Percentiles rank a stretch among this genome's conserved stretches.
Evolutionary conservation across 495 filamentous ascomycete species (phyloP).

Genomic region (Diplogelasinospora grovesii): DNA sequence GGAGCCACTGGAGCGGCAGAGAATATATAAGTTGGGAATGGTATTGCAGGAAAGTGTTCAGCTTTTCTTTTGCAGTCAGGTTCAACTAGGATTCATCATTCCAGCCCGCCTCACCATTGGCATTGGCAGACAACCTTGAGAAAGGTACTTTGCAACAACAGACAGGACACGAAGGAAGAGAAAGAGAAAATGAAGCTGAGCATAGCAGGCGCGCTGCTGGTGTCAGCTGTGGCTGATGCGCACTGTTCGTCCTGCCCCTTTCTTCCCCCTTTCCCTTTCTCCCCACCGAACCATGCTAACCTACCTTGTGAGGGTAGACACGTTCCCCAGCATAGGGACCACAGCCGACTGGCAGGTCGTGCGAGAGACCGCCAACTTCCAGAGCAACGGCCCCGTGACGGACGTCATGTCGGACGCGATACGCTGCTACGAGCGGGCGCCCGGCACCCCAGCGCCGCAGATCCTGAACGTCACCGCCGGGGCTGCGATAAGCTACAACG

Average conservation of each 20-base stretch:
- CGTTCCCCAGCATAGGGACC: slow-evolving; percentile 25
- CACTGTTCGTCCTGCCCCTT: slow-evolving; percentile 29
- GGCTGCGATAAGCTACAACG: slow-evolving; percentile 36
- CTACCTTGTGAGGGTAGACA: slow-evolving; percentile 20
- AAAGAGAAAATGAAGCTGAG: slow-evolving; percentile 37
- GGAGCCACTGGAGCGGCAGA: no score
- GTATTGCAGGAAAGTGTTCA: no score
- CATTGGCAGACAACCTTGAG: background rate
- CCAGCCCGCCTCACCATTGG: no score
- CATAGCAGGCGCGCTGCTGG: slow-evolving; percentile 26
- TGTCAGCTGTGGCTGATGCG: slow-evolving; percentile 29
- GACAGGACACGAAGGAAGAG: no score
- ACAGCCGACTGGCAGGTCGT: slow-evolving; percentile 43
- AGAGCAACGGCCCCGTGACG: slow-evolving; percentile 46
- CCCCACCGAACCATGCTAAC: no score
- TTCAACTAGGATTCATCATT: no score
- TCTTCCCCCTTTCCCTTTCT: no score
- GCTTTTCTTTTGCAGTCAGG: no score
- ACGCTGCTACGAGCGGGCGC: slow-evolving; percentile 43
- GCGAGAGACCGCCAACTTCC: slow-evolving; percentile 42
- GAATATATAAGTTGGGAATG: no score
- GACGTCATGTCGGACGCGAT: slow-evolving; percentile 42
- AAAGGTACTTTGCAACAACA: background rate
- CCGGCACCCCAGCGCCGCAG: slow-evolving; percentile 30
- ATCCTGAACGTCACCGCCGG: slow-evolving; percentile 42